A percentile compares a stretch with the other conserved stretches of the same genome.
Evolutionary conservation across 768 basidiomycete genomes (phyloP).

Genomic region (Lactarius psammicola): DNA sequence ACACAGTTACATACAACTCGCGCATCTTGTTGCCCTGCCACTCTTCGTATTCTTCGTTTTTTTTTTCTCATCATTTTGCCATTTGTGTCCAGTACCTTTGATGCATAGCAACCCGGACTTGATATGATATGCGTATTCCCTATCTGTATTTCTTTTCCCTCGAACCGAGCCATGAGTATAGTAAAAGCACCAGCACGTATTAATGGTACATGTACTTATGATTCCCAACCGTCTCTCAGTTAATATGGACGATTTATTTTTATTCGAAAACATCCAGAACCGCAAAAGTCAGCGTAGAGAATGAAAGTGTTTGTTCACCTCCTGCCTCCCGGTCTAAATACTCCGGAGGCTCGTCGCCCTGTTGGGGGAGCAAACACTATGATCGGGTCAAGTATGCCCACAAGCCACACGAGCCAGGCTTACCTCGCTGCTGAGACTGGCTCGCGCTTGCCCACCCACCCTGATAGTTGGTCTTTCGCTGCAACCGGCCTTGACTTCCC

Average conservation of each 20-base stretch:
- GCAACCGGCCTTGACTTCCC: conserved; percentile 30
- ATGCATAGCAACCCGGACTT: conserved; percentile 7
- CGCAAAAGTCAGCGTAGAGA: not conserved
- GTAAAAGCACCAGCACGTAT: conserved; percentile 8
- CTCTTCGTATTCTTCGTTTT: not conserved
- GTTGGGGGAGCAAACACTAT: conserved; percentile 46
- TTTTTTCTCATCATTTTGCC: not conserved
- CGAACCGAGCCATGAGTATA: conserved; percentile 8
- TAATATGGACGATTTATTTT: not conserved
- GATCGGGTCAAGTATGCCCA: not conserved
- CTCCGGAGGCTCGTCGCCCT: conserved; percentile 39
- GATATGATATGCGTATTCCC: conserved; percentile 17
- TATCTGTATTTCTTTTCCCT: conserved; percentile 9
- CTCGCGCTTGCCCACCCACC: conserved; percentile 18
- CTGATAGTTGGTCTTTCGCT: conserved; percentile 8
- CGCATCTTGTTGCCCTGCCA: conserved; percentile 18
- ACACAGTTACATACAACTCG: too few species aligned
- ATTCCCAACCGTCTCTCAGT: not conserved
- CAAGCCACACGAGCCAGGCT: not conserved
- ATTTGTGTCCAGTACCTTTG: conserved; percentile 1
- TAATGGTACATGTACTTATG: conserved; percentile 22
- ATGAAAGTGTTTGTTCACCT: not conserved
- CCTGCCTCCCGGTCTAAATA: conserved; percentile 45
- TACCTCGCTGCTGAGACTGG: conserved; percentile 22
- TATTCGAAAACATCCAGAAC: too few species aligned